These are phyloP conservation scores for Glutinoglossum americanum DNA, from an alignment of 495 filamentous ascomycete genomes.

Conservation along the genomic window DNA sequence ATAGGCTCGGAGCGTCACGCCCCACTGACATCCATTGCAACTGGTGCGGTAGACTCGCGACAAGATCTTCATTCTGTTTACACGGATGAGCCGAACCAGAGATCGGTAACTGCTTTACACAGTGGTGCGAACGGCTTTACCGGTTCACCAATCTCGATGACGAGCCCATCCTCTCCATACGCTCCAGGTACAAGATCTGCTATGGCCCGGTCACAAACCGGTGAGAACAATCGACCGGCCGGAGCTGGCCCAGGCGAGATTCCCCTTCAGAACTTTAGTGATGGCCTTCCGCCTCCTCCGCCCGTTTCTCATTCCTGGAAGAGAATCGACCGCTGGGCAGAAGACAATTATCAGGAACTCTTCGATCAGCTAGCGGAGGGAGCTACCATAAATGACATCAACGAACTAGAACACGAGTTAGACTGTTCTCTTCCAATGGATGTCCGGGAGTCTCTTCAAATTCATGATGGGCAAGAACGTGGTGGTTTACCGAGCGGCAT, in stretches of 20 bases:
- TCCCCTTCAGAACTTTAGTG: conserved; percentile 87
- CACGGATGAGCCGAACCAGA: conserved; percentile 39
- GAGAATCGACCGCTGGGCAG: conserved; percentile 82
- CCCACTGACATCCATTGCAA: conserved; percentile 55
- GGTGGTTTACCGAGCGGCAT: conserved; percentile 79
- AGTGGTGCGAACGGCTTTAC: conserved; percentile 28
- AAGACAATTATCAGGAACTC: conserved; percentile 86
- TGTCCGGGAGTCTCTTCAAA: conserved; percentile 71
- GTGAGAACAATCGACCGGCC: background rate
- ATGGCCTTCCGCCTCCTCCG: conserved; percentile 76
- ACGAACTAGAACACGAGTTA: conserved; percentile 87
- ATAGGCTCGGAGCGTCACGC: conserved; percentile 48
- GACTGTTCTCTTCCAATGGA: conserved; percentile 90
- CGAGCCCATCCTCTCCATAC: conserved; percentile 46
- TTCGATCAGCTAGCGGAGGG: conserved; percentile 83
- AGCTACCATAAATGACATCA: conserved; percentile 82
- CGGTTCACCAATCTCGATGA: conserved; percentile 34
- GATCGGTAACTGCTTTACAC: conserved; percentile 15
- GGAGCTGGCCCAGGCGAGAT: conserved; percentile 33
- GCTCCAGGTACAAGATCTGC: conserved; percentile 74
- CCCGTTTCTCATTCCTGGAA: conserved; percentile 78
- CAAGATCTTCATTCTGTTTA: conserved; percentile 54
- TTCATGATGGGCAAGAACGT: conserved; percentile 92
- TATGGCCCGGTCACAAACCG: conserved; percentile 19
- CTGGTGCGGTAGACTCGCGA: conserved; percentile 55